Conservation (phyloP, 2,329 filamentous ascomycete species). For the Plectosphaerella plurivora region DNA sequence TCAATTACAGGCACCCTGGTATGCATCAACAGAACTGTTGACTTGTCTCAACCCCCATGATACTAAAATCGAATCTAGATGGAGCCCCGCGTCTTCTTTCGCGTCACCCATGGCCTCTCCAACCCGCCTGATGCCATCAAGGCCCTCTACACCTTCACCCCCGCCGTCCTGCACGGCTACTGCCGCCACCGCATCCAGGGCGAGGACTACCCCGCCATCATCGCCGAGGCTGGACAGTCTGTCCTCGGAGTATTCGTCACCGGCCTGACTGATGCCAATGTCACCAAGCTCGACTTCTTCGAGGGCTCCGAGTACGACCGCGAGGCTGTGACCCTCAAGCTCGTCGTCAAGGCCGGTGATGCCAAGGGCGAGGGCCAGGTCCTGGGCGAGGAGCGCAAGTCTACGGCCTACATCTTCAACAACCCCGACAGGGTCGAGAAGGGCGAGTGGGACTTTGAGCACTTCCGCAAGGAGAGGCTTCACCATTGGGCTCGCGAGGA, state of each 20-base stretch:
- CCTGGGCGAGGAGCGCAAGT: slow-evolving; percentile 42
- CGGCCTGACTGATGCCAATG: slow-evolving; percentile 73
- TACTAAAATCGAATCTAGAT: slow-evolving; percentile 44
- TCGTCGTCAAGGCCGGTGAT: slow-evolving; percentile 30
- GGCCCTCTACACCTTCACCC: slow-evolving; percentile 59
- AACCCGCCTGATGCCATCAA: slow-evolving; percentile 41
- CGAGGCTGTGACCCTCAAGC: slow-evolving; percentile 47
- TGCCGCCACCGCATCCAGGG: slow-evolving; percentile 63
- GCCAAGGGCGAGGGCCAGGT: slow-evolving; percentile 33
- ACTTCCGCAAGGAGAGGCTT: slow-evolving; percentile 74
- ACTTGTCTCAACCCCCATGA: slow-evolving; percentile 1
- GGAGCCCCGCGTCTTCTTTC: slow-evolving; percentile 82
- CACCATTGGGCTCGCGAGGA: slow-evolving; percentile 47
- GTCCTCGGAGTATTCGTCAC: slow-evolving; percentile 75
- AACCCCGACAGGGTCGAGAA: slow-evolving; percentile 53
- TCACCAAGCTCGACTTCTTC: slow-evolving; percentile 73
- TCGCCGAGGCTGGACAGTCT: slow-evolving; percentile 46
- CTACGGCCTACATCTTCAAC: slow-evolving; percentile 63
- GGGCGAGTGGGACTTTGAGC: slow-evolving; percentile 81
- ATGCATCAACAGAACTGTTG: slow-evolving; percentile 14
- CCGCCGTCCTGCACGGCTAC: slow-evolving; percentile 70
- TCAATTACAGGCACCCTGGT: slow-evolving; percentile 28
- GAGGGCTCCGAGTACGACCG: slow-evolving; percentile 73
- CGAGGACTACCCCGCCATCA: slow-evolving; percentile 79
- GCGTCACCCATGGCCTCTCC: slow-evolving; percentile 67